Percentiles rank a stretch among this genome's conserved stretches.
Conservation (phyloP, 306 rosid species). For the Abrus pulchellus region DNA sequence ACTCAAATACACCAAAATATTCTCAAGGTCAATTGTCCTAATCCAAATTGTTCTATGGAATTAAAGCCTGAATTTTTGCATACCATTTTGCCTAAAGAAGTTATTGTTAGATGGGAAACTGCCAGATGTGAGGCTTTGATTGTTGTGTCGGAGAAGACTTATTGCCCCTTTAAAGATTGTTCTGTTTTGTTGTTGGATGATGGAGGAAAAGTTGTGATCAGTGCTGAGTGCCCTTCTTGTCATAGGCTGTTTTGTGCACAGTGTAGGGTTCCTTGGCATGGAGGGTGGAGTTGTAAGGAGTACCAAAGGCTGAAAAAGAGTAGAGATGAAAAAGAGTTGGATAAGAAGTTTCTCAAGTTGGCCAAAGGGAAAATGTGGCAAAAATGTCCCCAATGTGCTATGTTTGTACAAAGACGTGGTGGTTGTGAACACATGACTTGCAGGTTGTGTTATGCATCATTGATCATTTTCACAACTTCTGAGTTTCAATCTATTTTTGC, state of each 20-base stretch:
- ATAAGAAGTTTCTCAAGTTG: conserved; percentile 18
- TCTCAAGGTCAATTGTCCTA: conserved; percentile 32
- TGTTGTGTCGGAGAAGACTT: neutral
- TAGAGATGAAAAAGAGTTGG: neutral
- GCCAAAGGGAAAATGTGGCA: conserved; percentile 26
- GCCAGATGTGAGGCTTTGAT: neutral
- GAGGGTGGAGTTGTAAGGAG: neutral
- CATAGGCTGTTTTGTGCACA: conserved; percentile 42
- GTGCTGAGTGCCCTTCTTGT: conserved; percentile 40
- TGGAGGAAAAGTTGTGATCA: neutral
- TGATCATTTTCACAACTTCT: neutral
- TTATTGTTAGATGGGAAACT: conserved; percentile 6
- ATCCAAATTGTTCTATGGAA: neutral
- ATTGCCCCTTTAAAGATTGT: conserved; percentile 41
- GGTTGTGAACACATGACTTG: conserved; percentile 43
- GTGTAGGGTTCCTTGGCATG: conserved; percentile 49
- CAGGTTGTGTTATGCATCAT: conserved; percentile 23
- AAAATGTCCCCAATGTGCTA: conserved; percentile 11
- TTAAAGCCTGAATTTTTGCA: neutral
- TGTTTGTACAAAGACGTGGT: neutral
- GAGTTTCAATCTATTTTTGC: neutral
- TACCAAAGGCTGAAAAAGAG: neutral
- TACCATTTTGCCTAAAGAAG: conserved; percentile 12
- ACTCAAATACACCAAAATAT: neutral
- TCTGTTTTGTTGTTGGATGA: conserved; percentile 38